phyloP scores from a whole-genome alignment of 2,329 filamentous ascomycete genomes.

The Calonectria naviculata region DNA sequence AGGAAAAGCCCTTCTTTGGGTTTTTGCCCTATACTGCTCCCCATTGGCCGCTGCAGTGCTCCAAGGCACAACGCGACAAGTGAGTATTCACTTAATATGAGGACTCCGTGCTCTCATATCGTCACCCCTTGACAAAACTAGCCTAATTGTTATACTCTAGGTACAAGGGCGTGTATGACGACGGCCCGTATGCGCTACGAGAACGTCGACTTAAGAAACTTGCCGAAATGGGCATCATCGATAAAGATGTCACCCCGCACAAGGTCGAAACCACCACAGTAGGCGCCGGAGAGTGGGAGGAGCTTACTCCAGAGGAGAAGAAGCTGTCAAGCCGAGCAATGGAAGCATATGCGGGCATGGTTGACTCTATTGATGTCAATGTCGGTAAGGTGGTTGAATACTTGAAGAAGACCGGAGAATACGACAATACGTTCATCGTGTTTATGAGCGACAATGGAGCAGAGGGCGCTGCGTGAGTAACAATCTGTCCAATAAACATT shows the following conservation, averaged over 20 bases:
- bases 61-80: conserved; percentile 63
- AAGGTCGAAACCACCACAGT: conserved; percentile 48
- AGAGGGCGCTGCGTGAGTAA: conserved; percentile 60
- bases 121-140: not conserved
- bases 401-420: conserved; percentile 64
- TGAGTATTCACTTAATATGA: not conserved
- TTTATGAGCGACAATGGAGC: conserved; percentile 74
- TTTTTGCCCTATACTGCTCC: conserved; percentile 63
- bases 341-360: conserved; percentile 74
- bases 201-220: conserved; percentile 61
- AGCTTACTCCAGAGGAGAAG: conserved; percentile 56
- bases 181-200: conserved; percentile 67
- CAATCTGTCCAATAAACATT: not conserved
- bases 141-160: not conserved
- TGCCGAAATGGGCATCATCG: conserved; percentile 65
- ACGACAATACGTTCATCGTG: conserved; percentile 72
- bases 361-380: conserved; percentile 69
- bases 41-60: conserved; percentile 71
- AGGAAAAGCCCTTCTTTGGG: conserved; percentile 37
- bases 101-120: not conserved
- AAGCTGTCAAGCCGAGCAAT: conserved; percentile 63
- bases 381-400: conserved; percentile 69
- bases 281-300: conserved; percentile 58
- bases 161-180: conserved; percentile 69
- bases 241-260: conserved; percentile 59